Percentiles rank a stretch among this genome's conserved stretches.
Evolutionary conservation across 345 rosid species (phyloP).

Genomic region (Brassica napus): Da-Ae NC_063434.1:26248501-26249000

Average conservation of each 20-base stretch:
- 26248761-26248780: background rate
- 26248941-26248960: background rate
- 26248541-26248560: background rate
- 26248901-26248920: background rate
- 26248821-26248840: conserved; percentile 25
- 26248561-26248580: conserved; percentile 2
- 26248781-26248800: background rate
- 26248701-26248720: conserved; percentile 38
- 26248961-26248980: conserved; percentile 36
- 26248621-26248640: conserved; percentile 58
- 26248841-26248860: conserved; percentile 10
- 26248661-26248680: conserved; percentile 67
- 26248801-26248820: conserved; percentile 21
- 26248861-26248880: conserved; percentile 16
- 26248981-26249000: conserved; percentile 20
- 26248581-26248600: conserved; percentile 37
- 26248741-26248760: conserved; percentile 26
- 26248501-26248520: conserved; percentile 54
- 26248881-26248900: conserved; percentile 32
- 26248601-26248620: conserved; percentile 50
- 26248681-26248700: conserved; percentile 55
- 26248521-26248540: conserved; percentile 6
- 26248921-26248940: background rate
- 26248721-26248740: conserved; percentile 17
- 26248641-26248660: conserved; percentile 74